A percentile compares a stretch with the other conserved stretches of the same genome.
Conservation (phyloP, 306 rosid genomes). For the Oxytropis ochrocephala region DNA sequence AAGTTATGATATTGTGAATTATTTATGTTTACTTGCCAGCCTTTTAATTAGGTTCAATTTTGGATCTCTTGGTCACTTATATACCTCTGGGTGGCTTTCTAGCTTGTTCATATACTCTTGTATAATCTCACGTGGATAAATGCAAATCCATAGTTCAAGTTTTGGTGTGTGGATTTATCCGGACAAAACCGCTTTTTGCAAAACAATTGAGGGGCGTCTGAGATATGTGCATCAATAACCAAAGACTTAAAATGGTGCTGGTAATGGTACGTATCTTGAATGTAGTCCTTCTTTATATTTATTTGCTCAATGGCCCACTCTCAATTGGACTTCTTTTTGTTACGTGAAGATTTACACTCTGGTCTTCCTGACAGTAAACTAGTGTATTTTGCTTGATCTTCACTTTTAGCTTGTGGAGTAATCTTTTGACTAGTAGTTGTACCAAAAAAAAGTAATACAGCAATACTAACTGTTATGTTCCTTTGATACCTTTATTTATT, state of each 20-base stretch:
- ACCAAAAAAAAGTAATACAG: no score
- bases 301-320: neutral
- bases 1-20: conserved; percentile 8
- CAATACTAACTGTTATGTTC: no score
- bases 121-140: neutral
- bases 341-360: neutral
- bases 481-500: no score
- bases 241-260: conserved; percentile 8
- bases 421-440: neutral
- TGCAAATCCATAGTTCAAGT: conserved; percentile 11
- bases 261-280: conserved; percentile 17
- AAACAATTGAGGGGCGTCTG: conserved; percentile 3
- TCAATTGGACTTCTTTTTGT: neutral
- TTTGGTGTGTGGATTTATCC: conserved; percentile 19
- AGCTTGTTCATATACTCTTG: conserved; percentile 15
- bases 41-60: conserved; percentile 26
- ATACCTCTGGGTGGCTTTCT: conserved; percentile 21
- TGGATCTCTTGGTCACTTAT: conserved; percentile 19
- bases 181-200: conserved; percentile 3
- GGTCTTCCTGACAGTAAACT: neutral
- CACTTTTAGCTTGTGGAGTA: neutral
- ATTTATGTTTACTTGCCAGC: conserved; percentile 3
- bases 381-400: neutral
- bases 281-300: neutral
- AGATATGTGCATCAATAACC: conserved; percentile 18